phyloP scores from a whole-genome alignment of 805 yeast species.

The Metschnikowia borealis region DNA sequence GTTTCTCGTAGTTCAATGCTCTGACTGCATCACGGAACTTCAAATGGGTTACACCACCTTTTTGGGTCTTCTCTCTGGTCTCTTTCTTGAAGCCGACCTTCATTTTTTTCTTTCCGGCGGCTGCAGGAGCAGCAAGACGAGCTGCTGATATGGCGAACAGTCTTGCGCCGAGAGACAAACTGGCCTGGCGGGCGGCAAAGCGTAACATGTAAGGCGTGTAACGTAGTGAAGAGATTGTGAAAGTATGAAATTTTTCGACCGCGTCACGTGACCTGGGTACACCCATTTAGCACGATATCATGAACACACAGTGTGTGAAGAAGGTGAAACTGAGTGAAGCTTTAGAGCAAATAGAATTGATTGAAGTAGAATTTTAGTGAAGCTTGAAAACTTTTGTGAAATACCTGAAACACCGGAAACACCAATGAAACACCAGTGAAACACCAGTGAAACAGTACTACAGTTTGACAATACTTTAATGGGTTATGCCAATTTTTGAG shows the following conservation, averaged over 20 bases:
- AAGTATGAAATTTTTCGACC: conserved; percentile 2
- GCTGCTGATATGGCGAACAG: conserved; percentile 11
- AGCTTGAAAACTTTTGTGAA: too few relatives aligned
- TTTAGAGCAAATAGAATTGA: too few relatives aligned
- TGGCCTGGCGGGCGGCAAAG: conserved; percentile 1
- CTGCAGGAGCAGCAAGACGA: conserved; percentile 14
- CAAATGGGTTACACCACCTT: conserved; percentile 42
- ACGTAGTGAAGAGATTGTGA: background rate
- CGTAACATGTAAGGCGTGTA: conserved; percentile 1
- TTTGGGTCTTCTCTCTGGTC: conserved; percentile 24
- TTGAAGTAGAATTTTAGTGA: too few relatives aligned
- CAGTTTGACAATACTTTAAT: too few relatives aligned
- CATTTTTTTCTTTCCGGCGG: conserved; percentile 21
- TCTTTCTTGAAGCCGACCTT: conserved; percentile 22
- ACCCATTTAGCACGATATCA: background rate
- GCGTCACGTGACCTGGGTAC: conserved; percentile 2
- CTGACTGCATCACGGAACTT: conserved; percentile 36
- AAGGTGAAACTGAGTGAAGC: too few relatives aligned
- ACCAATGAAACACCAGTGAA: too few relatives aligned
- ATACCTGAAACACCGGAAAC: too few relatives aligned
- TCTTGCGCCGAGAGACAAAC: conserved; percentile 4
- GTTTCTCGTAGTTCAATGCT: conserved; percentile 30
- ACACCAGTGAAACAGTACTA: too few relatives aligned
- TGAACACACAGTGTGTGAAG: too few relatives aligned
- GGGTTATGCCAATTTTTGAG: too few relatives aligned